Conservation (phyloP, 2,329 filamentous ascomycete species). For the Ciborinia camelliae region DNA sequence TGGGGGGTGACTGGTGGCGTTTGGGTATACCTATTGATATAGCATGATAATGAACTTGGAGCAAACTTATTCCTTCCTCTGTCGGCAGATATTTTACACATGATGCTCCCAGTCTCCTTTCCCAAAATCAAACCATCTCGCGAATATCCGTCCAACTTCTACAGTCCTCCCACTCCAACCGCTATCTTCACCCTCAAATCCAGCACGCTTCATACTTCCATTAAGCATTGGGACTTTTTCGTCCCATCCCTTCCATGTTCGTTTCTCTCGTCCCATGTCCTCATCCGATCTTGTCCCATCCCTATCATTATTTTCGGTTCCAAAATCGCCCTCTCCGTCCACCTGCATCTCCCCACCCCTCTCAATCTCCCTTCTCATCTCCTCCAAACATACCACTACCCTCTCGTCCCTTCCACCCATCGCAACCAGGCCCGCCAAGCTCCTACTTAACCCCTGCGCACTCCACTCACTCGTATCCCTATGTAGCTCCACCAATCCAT, state of each 20-base stretch:
- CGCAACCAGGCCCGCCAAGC: conserved; percentile 61
- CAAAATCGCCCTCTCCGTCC: not conserved
- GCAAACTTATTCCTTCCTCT: not conserved
- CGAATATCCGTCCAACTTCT: conserved; percentile 53
- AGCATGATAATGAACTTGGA: conserved; percentile 33
- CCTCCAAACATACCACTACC: conserved; percentile 48
- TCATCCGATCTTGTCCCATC: not conserved
- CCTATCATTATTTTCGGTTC: not conserved
- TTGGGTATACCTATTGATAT: conserved; percentile 37
- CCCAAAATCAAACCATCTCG: conserved; percentile 62
- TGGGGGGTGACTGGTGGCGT: conserved; percentile 27
- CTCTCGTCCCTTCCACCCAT: conserved; percentile 49
- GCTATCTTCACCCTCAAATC: conserved; percentile 46
- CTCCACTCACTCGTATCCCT: conserved; percentile 70
- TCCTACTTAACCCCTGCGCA: conserved; percentile 65
- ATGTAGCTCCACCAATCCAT: conserved; percentile 64
- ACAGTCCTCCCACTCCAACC: conserved; percentile 58
- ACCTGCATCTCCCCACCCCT: not conserved
- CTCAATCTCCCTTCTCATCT: conserved; percentile 34
- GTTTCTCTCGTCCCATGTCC: conserved; percentile 7
- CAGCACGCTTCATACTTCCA: conserved; percentile 47
- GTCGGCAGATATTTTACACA: not conserved
- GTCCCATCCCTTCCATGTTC: conserved; percentile 39
- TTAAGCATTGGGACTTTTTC: conserved; percentile 61
- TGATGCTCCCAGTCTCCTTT: conserved; percentile 39